Evolutionary conservation across 768 basidiomycete genomes (phyloP).

Genomic region (Pleurotus djamor): DNA sequence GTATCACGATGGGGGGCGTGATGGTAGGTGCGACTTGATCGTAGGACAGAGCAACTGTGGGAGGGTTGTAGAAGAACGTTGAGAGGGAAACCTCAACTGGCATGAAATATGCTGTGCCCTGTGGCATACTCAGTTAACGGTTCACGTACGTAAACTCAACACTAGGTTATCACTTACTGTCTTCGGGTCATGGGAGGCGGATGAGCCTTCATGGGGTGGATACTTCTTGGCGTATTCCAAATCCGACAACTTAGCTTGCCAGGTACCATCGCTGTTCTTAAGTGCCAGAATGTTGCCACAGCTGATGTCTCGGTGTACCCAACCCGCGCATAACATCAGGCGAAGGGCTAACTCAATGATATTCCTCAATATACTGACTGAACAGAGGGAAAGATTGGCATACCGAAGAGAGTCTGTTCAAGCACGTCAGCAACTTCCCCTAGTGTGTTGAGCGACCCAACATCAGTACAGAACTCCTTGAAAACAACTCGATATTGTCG

Average conservation of each 20-base stretch:
- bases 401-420: background rate
- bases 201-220: too few relatives aligned
- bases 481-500: background rate
- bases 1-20: background rate
- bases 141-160: background rate
- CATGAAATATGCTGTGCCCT: background rate
- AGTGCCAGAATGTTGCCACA: background rate
- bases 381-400: background rate
- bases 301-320: conserved; percentile 1
- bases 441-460: background rate
- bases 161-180: background rate
- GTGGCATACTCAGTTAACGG: background rate
- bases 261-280: background rate
- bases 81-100: background rate
- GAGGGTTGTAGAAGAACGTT: background rate
- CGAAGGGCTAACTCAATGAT: background rate
- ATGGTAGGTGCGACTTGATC: background rate
- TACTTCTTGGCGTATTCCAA: background rate
- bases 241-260: background rate
- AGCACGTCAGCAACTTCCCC: background rate
- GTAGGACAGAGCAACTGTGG: too few relatives aligned
- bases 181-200: background rate
- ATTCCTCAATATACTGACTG: background rate
- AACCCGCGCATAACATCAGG: background rate
- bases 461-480: background rate